A percentile compares a stretch with the other conserved stretches of the same genome.
Conservation (phyloP, 2,329 filamentous ascomycete genomes). For the Colletotrichum lindemuthianum region DNA sequence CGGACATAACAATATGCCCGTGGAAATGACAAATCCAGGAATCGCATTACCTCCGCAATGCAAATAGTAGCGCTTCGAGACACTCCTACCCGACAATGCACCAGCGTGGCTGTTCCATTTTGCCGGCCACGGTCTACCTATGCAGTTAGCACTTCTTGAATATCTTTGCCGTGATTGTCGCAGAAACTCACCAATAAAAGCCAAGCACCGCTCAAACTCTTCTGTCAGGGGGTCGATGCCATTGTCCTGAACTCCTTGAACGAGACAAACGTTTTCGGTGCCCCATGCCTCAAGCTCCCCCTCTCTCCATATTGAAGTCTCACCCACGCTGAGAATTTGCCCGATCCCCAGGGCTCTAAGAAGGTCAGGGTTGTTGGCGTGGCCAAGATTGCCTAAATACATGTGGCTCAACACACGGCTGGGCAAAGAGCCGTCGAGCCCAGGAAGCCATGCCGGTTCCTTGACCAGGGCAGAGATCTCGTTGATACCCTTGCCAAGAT, state of each 20-base stretch:
- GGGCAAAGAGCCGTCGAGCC: conserved; percentile 89
- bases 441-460: conserved; percentile 82
- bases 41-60: conserved; percentile 97
- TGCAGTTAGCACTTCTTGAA: conserved; percentile 22
- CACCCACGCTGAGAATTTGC: conserved; percentile 91
- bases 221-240: conserved; percentile 91
- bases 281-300: conserved; percentile 79
- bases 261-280: conserved; percentile 78
- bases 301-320: conserved; percentile 83
- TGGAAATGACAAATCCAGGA: conserved; percentile 83
- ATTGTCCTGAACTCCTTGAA: conserved; percentile 94
- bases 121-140: conserved; percentile 77
- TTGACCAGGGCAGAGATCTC: conserved; percentile 64
- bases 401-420: conserved; percentile 92
- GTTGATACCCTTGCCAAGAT: conserved; percentile 58
- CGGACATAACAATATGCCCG: conserved; percentile 96
- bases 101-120: conserved; percentile 85
- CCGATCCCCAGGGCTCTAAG: conserved; percentile 82
- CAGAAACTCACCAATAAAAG: conserved; percentile 85
- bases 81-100: conserved; percentile 96
- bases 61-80: conserved; percentile 96
- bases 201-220: conserved; percentile 85
- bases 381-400: conserved; percentile 92
- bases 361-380: conserved; percentile 93
- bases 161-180: not conserved